Evolutionary conservation across 306 rosid species (phyloP), one percentile per base, ranked within the genome.

Genomic region (Cucumis hystrix): DNA sequence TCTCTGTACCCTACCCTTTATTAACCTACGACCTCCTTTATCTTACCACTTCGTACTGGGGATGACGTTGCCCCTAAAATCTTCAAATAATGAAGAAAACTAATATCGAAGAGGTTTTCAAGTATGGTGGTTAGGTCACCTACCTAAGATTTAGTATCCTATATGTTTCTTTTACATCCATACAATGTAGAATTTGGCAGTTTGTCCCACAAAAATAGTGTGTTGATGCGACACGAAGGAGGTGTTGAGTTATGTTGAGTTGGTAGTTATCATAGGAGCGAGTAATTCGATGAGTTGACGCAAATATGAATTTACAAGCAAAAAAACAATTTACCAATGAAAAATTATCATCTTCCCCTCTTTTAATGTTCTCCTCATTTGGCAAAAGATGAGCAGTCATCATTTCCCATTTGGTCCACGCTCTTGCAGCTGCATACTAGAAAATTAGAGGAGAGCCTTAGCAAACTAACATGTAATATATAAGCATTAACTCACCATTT

Each of bases 401-500:
- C 98, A 95, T 92, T 89, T 95, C 98, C 98, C 97, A 95, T 80
- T 88, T 95, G 84, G 98, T 95, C 98, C 98, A 95, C 65, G 97
- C 97, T 87, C 96, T 95, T 30, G 98, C 96, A 28, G 98, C 97
- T 74, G 95, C 97, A 86, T 87, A 84, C 98, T 94, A 83, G 83
- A 84, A 74, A 83, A 51, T 56, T 58, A 75, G 78, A 80, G 67
- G 76, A 83, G 74, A 49, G 76, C 4, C 51, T 47, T 51, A 71
- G 76, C 61, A 28, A 47, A 28, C 60, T 25, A 28, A 49, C 60
- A 47, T 28, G 43, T 49, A 49, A 69, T 71, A 71, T 71, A 71
- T 49, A 71, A 45, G 25, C 8, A 25, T 14, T 12, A 47, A 70
- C 59, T 47, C 41, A 47, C 16, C 20, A 25, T 49, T 71, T 23